Conservation (phyloP, 805 yeast genomes). For the Lachancea nothofagi region DNA sequence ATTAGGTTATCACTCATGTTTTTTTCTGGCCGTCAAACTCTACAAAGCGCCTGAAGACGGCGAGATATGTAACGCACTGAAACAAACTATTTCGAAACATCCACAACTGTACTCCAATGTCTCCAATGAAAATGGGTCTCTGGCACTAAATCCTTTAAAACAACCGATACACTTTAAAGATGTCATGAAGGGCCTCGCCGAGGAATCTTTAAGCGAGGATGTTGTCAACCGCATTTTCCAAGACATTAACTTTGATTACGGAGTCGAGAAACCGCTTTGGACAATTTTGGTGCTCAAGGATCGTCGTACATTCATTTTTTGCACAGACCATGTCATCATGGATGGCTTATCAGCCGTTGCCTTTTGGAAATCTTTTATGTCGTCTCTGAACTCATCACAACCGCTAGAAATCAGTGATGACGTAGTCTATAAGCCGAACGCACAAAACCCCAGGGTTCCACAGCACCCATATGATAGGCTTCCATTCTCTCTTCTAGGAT, state of each 20-base stretch:
- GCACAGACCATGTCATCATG: conserved; percentile 24
- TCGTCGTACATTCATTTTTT: conserved; percentile 16
- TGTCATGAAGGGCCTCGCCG: conserved; percentile 17
- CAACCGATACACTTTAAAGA: conserved; percentile 17
- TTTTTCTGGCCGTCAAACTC: conserved; percentile 20
- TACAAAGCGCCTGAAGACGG: conserved; percentile 16
- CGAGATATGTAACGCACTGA: conserved; percentile 14
- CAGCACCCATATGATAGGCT: conserved; percentile 4
- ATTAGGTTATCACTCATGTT: conserved; percentile 25
- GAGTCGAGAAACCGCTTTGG: conserved; percentile 23
- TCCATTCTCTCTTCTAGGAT: conserved; percentile 17
- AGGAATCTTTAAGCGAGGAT: conserved; percentile 13
- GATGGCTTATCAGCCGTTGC: conserved; percentile 27
- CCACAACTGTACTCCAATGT: conserved; percentile 22
- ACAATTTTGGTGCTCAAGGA: conserved; percentile 19
- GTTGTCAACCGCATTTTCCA: conserved; percentile 20
- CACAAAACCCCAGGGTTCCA: neutral
- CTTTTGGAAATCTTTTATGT: conserved; percentile 19
- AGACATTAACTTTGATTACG: conserved; percentile 16
- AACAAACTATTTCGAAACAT: conserved; percentile 10
- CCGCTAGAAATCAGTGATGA: neutral
- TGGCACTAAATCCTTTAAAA: conserved; percentile 1
- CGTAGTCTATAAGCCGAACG: conserved; percentile 1
- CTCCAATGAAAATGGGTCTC: neutral
- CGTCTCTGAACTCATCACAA: conserved; percentile 7